Evolutionary conservation across 2,329 filamentous ascomycete species (phyloP).

Genomic region (Fusarium verrucosum): DNA sequence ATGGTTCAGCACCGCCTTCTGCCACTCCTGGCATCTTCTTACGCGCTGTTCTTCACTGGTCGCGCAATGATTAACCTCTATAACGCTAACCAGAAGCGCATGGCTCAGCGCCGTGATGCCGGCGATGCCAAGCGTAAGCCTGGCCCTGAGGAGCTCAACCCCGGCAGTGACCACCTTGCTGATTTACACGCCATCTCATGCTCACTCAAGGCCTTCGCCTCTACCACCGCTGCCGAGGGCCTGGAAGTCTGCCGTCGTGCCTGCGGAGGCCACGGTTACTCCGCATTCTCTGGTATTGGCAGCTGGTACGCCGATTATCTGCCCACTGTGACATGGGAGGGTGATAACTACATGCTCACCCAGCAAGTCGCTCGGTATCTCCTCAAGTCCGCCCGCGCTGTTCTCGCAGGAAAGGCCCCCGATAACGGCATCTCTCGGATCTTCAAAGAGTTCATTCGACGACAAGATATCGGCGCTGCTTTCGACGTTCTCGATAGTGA

Average conservation of each 20-base stretch:
- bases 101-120: conserved; percentile 57
- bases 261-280: conserved; percentile 81
- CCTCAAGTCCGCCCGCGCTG: conserved; percentile 76
- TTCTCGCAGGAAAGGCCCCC: conserved; percentile 68
- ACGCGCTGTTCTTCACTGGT: conserved; percentile 82
- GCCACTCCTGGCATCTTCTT: conserved; percentile 76
- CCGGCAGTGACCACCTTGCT: conserved; percentile 72
- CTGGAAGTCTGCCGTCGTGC: conserved; percentile 78
- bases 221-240: conserved; percentile 76
- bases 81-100: conserved; percentile 74
- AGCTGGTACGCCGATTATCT: conserved; percentile 80
- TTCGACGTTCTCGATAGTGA: conserved; percentile 79
- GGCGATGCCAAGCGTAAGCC: conserved; percentile 61
- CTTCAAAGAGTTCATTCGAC: conserved; percentile 69
- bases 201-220: conserved; percentile 77
- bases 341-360: conserved; percentile 84
- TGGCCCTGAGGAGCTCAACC: conserved; percentile 72
- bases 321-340: conserved; percentile 76
- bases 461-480: conserved; percentile 75
- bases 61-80: conserved; percentile 80
- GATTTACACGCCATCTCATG: conserved; percentile 82
- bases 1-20: conserved; percentile 81
- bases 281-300: conserved; percentile 78
- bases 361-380: conserved; percentile 82
- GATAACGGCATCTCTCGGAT: conserved; percentile 58